A percentile compares a stretch with the other conserved stretches of the same genome.
Evolutionary conservation across 1,284 basidiomycete species (phyloP).

Genomic region (Moniliella sp.): DNA sequence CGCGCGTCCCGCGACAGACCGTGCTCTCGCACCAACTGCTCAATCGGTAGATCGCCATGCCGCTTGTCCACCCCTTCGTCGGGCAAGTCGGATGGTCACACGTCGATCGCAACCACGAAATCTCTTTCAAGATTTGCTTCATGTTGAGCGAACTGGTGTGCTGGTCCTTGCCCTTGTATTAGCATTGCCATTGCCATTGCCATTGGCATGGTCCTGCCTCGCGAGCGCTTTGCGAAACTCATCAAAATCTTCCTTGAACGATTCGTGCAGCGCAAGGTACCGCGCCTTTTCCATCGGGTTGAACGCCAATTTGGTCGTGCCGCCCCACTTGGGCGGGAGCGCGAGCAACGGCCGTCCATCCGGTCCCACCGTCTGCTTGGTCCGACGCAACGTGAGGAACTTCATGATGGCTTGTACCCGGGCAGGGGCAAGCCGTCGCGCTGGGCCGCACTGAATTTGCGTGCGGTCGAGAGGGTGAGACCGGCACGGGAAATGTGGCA

Average conservation of each 20-base stretch:
- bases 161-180: too few relatives aligned
- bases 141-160: too few relatives aligned
- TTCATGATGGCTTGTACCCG: slow-evolving; percentile 94
- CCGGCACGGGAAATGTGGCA: slow-evolving; percentile 37
- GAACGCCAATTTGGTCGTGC: slow-evolving; percentile 64
- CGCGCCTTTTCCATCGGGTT: slow-evolving; percentile 61
- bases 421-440: slow-evolving; percentile 59
- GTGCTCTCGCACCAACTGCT: too few relatives aligned
- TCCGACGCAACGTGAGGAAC: slow-evolving; percentile 78
- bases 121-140: slow-evolving; percentile 8
- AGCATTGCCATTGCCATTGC: too few relatives aligned
- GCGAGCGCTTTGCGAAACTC: slow-evolving; percentile 63
- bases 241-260: slow-evolving; percentile 71
- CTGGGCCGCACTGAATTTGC: slow-evolving; percentile 2
- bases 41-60: too few relatives aligned
- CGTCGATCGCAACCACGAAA: slow-evolving; percentile 56
- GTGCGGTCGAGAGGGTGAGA: background rate
- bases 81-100: slow-evolving; percentile 89
- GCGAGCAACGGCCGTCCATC: slow-evolving; percentile 60
- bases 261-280: slow-evolving; percentile 66
- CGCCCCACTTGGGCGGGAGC: slow-evolving; percentile 57
- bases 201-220: slow-evolving; percentile 93
- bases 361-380: slow-evolving; percentile 65
- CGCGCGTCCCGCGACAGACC: too few relatives aligned
- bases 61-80: slow-evolving; percentile 39